A percentile compares a stretch with the other conserved stretches of the same genome.
phyloP scores from a whole-genome alignment of 768 basidiomycete species.

The Peribolospora baueri region DNA sequence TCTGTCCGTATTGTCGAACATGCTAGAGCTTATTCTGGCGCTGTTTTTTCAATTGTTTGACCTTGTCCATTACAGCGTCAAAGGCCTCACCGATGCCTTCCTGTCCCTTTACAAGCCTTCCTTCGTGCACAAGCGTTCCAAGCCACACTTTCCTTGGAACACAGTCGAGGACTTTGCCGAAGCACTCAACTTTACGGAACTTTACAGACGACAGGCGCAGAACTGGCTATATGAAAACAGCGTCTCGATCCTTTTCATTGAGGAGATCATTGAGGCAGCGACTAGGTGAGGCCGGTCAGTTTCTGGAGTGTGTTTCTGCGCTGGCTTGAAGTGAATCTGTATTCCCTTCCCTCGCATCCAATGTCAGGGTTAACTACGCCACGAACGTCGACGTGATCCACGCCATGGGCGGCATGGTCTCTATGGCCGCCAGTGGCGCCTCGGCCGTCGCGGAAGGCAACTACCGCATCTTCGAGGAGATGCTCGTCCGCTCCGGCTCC shows the following conservation, averaged over 20 bases:
- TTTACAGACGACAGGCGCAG: slow-evolving; percentile 30
- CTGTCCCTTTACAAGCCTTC: slow-evolving; percentile 31
- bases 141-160: slow-evolving; percentile 27
- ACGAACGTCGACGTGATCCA: slow-evolving; percentile 50
- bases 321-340: too few relatives aligned
- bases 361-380: slow-evolving; percentile 17
- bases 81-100: slow-evolving; percentile 30
- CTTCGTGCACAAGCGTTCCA: slow-evolving; percentile 18
- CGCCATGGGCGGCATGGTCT: slow-evolving; percentile 44
- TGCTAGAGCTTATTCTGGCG: neutral
- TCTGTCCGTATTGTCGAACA: neutral
- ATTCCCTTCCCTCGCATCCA: too few relatives aligned
- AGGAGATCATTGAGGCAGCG: slow-evolving; percentile 53
- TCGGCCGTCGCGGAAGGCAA: slow-evolving; percentile 52
- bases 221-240: slow-evolving; percentile 35
- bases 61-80: slow-evolving; percentile 26
- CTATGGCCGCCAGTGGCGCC: slow-evolving; percentile 48
- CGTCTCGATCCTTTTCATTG: slow-evolving; percentile 34
- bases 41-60: slow-evolving; percentile 3
- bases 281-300: slow-evolving; percentile 39
- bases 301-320: slow-evolving; percentile 23
- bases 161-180: slow-evolving; percentile 35
- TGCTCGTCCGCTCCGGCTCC: slow-evolving; percentile 45
- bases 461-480: slow-evolving; percentile 57
- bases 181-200: slow-evolving; percentile 13